These are phyloP conservation scores for Phytopythium montanum DNA, from an alignment of 352 stramenopile species.

Conservation along the genomic window DNA sequence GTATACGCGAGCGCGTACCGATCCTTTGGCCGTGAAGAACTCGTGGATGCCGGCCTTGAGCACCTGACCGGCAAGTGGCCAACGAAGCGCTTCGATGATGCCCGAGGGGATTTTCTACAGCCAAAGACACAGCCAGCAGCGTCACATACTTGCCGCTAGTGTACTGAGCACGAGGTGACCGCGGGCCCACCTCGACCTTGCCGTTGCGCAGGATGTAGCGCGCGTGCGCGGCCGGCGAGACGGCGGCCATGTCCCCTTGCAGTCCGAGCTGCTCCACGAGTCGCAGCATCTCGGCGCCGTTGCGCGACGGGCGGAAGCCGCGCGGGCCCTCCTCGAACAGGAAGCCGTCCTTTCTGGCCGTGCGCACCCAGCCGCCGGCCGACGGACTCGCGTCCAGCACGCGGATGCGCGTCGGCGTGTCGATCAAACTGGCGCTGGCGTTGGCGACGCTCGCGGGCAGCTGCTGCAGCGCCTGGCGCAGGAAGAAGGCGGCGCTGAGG, in stretches of 20 bases:
- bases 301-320: slow-evolving; percentile 81
- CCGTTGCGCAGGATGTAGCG: slow-evolving; percentile 77
- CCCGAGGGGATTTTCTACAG: slow-evolving; percentile 57
- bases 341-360: slow-evolving; percentile 48
- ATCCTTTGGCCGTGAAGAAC: slow-evolving; percentile 36
- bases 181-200: slow-evolving; percentile 46
- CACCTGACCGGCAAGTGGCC: slow-evolving; percentile 56
- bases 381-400: slow-evolving; percentile 56
- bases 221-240: slow-evolving; percentile 53
- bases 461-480: slow-evolving; percentile 47
- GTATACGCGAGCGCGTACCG: slow-evolving; percentile 9
- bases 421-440: slow-evolving; percentile 1
- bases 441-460: background rate
- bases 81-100: slow-evolving; percentile 52
- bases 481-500: slow-evolving; percentile 70
- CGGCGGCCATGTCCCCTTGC: slow-evolving; percentile 55
- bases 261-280: slow-evolving; percentile 79
- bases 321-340: slow-evolving; percentile 83
- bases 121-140: too few relatives aligned
- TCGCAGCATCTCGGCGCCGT: slow-evolving; percentile 80
- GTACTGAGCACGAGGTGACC: background rate
- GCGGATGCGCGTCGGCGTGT: slow-evolving; percentile 44
- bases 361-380: slow-evolving; percentile 72
- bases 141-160: too few relatives aligned
- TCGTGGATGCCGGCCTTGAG: slow-evolving; percentile 63